These are phyloP conservation scores for Blastocystis sp. DNA, from an alignment of 352 stramenopile species.

Conservation along the genomic window DNA sequence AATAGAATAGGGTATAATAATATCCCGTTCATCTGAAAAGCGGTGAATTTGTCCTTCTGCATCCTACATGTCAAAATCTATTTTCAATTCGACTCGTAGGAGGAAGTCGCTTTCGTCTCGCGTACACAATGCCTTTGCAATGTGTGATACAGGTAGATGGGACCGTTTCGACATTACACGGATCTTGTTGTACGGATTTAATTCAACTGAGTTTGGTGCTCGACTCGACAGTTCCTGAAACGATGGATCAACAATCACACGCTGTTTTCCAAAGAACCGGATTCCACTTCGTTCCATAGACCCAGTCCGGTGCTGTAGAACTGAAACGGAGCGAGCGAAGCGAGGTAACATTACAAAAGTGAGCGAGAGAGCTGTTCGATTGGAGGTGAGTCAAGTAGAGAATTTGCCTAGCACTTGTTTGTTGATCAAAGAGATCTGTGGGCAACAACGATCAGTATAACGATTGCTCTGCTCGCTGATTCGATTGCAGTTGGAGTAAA, in stretches of 20 bases:
- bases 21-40: constrained; percentile 4
- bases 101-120: background rate
- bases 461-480: too few relatives aligned
- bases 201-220: background rate
- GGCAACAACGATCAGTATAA: too few relatives aligned
- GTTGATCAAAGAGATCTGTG: background rate
- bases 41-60: background rate
- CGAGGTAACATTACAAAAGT: background rate
- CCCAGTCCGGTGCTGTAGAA: background rate
- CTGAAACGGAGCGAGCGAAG: background rate
- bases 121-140: constrained; percentile 39
- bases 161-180: background rate
- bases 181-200: background rate
- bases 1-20: constrained; percentile 19
- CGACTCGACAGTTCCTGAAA: background rate
- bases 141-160: background rate
- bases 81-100: background rate
- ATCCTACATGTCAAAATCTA: constrained; percentile 21
- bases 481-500: background rate
- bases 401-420: background rate
- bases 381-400: background rate
- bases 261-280: background rate
- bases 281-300: background rate
- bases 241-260: background rate
- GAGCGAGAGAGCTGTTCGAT: background rate